phyloP scores from a whole-genome alignment of 2,329 filamentous ascomycete species.

The Fusarium nanum region DNA sequence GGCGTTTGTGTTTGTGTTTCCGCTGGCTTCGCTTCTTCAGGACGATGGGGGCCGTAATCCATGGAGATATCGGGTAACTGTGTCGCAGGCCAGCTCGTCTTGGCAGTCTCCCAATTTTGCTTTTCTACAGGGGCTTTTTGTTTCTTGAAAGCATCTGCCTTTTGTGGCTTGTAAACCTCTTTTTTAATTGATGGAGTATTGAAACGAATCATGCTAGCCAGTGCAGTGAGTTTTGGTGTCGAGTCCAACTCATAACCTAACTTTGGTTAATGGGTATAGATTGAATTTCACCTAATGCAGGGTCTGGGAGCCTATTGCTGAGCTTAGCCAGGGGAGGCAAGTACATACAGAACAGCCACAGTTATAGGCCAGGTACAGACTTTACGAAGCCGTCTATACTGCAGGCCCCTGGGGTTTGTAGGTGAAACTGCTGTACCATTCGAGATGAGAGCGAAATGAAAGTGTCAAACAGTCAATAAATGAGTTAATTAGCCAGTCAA shows the following conservation, averaged over 20 bases:
- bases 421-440: slow-evolving; percentile 28
- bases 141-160: not conserved
- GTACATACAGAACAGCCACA: slow-evolving; percentile 16
- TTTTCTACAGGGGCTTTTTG: slow-evolving; percentile 13
- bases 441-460: slow-evolving; percentile 25
- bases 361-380: slow-evolving; percentile 10
- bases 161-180: not conserved
- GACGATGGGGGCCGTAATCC: slow-evolving; percentile 28
- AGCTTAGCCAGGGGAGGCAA: slow-evolving; percentile 2
- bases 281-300: slow-evolving; percentile 20
- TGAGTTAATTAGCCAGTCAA: not conserved
- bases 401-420: not conserved
- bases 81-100: slow-evolving; percentile 35
- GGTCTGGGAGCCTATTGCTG: slow-evolving; percentile 11
- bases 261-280: not conserved
- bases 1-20: slow-evolving; percentile 33
- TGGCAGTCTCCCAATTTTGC: slow-evolving; percentile 19
- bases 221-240: not conserved
- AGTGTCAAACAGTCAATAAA: not conserved
- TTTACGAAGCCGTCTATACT: not conserved
- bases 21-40: slow-evolving; percentile 32
- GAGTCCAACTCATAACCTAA: not conserved
- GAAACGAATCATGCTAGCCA: slow-evolving; percentile 2
- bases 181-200: not conserved
- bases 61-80: not conserved